phyloP scores from a whole-genome alignment of 495 filamentous ascomycete species.

The Evernia prunastri region DNA sequence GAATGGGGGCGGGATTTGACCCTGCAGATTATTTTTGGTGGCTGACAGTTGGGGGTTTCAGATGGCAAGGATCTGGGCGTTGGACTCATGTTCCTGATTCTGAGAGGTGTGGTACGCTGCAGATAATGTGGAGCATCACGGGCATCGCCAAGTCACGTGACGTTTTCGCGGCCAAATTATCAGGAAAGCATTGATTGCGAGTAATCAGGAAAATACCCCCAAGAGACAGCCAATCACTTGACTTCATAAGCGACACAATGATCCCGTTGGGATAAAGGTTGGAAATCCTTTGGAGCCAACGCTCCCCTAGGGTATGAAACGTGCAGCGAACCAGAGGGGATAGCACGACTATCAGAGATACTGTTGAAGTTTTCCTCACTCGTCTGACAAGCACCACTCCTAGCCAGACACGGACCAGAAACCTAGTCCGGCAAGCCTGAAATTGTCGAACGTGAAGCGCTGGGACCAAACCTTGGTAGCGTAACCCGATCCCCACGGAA shows the following conservation, averaged over 20 bases:
- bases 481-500: not conserved
- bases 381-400: not conserved
- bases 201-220: not conserved
- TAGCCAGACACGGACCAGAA: not conserved
- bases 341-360: not conserved
- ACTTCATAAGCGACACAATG: not conserved
- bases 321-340: not conserved
- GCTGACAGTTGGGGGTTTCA: conserved; percentile 6
- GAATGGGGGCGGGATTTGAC: conserved; percentile 1
- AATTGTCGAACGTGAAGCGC: not conserved
- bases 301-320: not conserved
- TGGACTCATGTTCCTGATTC: conserved; percentile 1
- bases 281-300: not conserved
- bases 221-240: not conserved
- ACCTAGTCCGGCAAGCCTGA: not conserved
- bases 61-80: conserved; percentile 4
- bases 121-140: not conserved
- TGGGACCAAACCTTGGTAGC: not conserved
- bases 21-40: not conserved
- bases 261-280: not conserved
- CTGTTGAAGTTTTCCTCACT: not conserved
- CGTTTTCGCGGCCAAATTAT: no score
- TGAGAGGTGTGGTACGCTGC: not conserved
- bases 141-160: not conserved
- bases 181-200: not conserved